phyloP scores from a whole-genome alignment of 2,329 filamentous ascomycete genomes.

The Metarhizium sp. region DNA sequence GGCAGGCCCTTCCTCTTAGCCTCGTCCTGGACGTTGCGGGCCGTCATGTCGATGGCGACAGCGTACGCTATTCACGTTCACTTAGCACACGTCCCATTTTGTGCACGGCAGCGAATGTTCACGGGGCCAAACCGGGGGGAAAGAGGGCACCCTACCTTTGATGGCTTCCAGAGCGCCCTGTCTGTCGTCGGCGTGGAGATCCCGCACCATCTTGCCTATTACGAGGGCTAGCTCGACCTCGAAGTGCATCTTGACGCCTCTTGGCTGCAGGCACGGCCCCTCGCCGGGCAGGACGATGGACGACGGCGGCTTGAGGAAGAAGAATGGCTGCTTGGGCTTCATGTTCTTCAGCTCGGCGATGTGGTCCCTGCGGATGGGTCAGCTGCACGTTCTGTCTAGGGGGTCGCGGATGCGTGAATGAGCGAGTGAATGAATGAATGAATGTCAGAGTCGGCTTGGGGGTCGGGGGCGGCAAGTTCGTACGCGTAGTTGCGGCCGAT shows the following conservation, averaged over 20 bases:
- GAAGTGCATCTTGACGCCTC: constrained; percentile 80
- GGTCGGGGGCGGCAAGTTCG: constrained; percentile 17
- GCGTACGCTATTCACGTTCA: constrained; percentile 57
- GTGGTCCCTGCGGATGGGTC: constrained; percentile 59
- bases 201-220: constrained; percentile 70
- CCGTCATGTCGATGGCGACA: constrained; percentile 94
- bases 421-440: too few relatives aligned
- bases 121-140: too few relatives aligned
- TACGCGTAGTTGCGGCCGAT: constrained; percentile 96
- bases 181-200: constrained; percentile 66
- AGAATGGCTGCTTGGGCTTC: constrained; percentile 91
- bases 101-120: too few relatives aligned
- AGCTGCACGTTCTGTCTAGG: neutral
- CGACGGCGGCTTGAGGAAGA: constrained; percentile 92
- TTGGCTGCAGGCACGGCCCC: constrained; percentile 73
- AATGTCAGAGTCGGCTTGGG: neutral
- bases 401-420: too few relatives aligned
- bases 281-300: constrained; percentile 72
- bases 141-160: constrained; percentile 42
- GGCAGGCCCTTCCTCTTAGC: constrained; percentile 92
- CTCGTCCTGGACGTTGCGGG: constrained; percentile 88
- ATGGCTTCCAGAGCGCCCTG: constrained; percentile 74
- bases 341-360: constrained; percentile 83
- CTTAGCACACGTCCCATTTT: neutral
- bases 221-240: constrained; percentile 90